These are phyloP conservation scores for Exophiala aquamarina DNA, from an alignment of 2,329 filamentous ascomycete species.

Conservation along the genomic window DNA sequence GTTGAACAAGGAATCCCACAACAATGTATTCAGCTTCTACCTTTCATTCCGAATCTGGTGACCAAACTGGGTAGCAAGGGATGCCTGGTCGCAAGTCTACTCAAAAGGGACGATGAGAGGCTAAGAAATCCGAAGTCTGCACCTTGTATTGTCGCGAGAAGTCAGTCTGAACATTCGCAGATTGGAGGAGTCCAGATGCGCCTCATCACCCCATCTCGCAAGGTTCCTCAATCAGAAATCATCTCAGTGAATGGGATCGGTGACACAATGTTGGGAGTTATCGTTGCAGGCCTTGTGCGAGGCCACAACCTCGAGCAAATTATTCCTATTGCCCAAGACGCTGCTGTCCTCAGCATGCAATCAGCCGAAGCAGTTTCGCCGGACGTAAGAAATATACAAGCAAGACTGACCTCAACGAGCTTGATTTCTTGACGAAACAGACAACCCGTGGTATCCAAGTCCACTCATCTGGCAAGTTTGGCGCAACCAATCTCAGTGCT, in stretches of 20 bases:
- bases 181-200: constrained; percentile 86
- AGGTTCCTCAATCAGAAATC: constrained; percentile 61
- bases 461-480: not conserved
- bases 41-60: constrained; percentile 80
- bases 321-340: constrained; percentile 77
- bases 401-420: constrained; percentile 6
- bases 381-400: constrained; percentile 15
- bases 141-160: constrained; percentile 70
- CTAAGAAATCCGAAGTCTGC: constrained; percentile 63
- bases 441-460: constrained; percentile 2
- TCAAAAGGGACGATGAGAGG: constrained; percentile 66
- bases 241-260: constrained; percentile 93
- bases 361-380: constrained; percentile 67
- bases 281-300: constrained; percentile 74
- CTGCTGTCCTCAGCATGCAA: constrained; percentile 74
- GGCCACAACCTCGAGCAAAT: constrained; percentile 57
- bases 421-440: not conserved
- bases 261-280: constrained; percentile 84
- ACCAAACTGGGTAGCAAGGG: constrained; percentile 79
- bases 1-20: constrained; percentile 81
- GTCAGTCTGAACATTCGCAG: constrained; percentile 53
- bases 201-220: constrained; percentile 66
- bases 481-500: not conserved
- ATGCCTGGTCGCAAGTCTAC: constrained; percentile 71
- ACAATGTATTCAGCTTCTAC: constrained; percentile 78